Evolutionary conservation across 306 rosid species (phyloP).

Genomic region (Heteromeles arbutifolia): DNA sequence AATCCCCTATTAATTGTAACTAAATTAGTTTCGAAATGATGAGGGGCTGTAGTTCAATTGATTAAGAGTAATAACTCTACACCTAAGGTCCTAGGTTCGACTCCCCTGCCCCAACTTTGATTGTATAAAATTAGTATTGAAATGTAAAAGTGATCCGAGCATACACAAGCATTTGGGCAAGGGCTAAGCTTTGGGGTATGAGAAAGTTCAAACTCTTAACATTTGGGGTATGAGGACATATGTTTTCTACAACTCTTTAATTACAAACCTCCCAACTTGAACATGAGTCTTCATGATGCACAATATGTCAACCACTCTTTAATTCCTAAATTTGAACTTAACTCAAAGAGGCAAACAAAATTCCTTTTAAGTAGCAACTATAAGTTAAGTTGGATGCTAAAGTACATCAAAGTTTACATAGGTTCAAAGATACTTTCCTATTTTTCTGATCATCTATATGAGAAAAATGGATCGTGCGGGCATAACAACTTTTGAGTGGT

Average conservation of each 20-base stretch:
- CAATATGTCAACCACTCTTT: not conserved
- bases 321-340: not conserved
- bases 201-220: not conserved
- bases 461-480: fast-evolving
- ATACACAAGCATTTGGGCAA: not conserved
- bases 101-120: not conserved
- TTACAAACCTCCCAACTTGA: not conserved
- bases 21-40: too few relatives aligned
- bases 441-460: too few relatives aligned
- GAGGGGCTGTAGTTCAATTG: not conserved
- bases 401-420: not conserved
- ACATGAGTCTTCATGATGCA: not conserved
- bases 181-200: not conserved
- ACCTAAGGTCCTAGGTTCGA: not conserved
- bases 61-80: too few relatives aligned
- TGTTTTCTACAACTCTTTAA: not conserved
- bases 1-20: not conserved
- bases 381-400: not conserved
- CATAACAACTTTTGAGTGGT: too few relatives aligned
- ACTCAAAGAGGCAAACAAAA: not conserved
- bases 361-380: not conserved
- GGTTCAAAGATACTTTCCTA: too few relatives aligned
- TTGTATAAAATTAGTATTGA: too few relatives aligned
- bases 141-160: not conserved
- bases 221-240: not conserved